Evolutionary conservation across 2,329 filamentous ascomycete genomes (phyloP).

Genomic region (Pyricularia sp.): DNA sequence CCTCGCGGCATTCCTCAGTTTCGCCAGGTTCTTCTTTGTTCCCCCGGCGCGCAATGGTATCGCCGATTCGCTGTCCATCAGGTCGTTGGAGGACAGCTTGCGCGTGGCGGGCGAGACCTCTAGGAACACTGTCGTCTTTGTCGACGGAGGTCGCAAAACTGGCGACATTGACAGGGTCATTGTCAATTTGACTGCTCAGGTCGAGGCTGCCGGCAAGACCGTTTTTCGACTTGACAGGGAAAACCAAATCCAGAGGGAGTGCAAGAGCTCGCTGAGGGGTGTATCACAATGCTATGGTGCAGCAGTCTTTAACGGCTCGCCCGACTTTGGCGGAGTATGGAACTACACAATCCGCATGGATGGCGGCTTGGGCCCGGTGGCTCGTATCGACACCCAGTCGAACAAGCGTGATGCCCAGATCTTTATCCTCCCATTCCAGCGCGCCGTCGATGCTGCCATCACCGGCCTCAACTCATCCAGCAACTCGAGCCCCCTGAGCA

Average conservation of each 20-base stretch:
- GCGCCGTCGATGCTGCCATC: constrained; percentile 68
- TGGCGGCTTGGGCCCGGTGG: constrained; percentile 51
- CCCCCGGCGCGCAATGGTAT: constrained; percentile 70
- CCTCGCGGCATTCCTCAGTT: constrained; percentile 52
- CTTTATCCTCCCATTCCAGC: constrained; percentile 68
- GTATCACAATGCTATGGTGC: constrained; percentile 66
- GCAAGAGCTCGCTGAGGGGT: constrained; percentile 50
- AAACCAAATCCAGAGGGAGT: constrained; percentile 30
- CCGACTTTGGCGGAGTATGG: constrained; percentile 63
- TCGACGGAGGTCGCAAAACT: constrained; percentile 62
- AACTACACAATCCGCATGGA: constrained; percentile 81
- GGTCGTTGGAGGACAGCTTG: constrained; percentile 56
- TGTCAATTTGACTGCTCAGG: constrained; percentile 46
- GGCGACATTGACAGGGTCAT: constrained; percentile 69
- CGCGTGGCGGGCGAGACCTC: constrained; percentile 40
- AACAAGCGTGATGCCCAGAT: constrained; percentile 65
- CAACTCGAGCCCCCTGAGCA: constrained; percentile 12
- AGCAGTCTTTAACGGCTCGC: constrained; percentile 65
- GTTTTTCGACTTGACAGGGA: constrained; percentile 16
- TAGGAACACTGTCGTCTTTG: constrained; percentile 64
- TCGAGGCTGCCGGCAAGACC: constrained; percentile 42
- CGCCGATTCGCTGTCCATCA: constrained; percentile 49
- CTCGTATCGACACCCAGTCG: constrained; percentile 53
- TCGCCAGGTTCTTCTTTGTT: constrained; percentile 75
- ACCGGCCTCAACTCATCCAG: constrained; percentile 36